phyloP scores from a whole-genome alignment of 108 stramenopile genomes.

The Seminavis robusta region DNA sequence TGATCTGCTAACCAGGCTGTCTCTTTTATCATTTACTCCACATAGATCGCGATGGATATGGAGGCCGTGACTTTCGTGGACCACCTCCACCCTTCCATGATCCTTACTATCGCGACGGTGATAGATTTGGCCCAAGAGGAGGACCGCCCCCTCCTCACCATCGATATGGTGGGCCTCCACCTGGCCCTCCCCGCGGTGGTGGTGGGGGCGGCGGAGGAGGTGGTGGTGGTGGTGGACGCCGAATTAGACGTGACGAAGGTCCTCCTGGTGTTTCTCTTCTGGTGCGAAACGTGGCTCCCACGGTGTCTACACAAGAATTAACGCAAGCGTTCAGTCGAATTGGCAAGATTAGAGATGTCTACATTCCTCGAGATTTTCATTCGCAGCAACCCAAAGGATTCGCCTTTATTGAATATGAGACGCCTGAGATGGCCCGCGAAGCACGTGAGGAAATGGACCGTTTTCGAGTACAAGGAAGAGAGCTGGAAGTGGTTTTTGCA shows the following conservation, averaged over 20 bases:
- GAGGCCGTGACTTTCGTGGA: constrained; percentile 12
- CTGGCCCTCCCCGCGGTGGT: constrained; percentile 4
- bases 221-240: constrained; percentile 34
- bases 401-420: constrained; percentile 87
- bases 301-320: constrained; percentile 67
- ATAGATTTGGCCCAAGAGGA: too few relatives aligned
- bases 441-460: constrained; percentile 88
- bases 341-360: constrained; percentile 85
- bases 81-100: constrained; percentile 15
- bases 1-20: too few relatives aligned
- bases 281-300: constrained; percentile 74
- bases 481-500: constrained; percentile 87
- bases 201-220: constrained; percentile 6
- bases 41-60: not conserved
- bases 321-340: constrained; percentile 77
- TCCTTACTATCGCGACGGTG: constrained; percentile 2
- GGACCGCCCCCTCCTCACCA: constrained; percentile 23
- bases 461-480: constrained; percentile 77
- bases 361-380: constrained; percentile 85
- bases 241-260: constrained; percentile 64
- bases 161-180: constrained; percentile 6
- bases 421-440: constrained; percentile 72
- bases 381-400: constrained; percentile 86
- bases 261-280: constrained; percentile 82
- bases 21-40: too few relatives aligned